Conservation (phyloP, 2,329 filamentous ascomycete genomes). For the Botryotinia convoluta region DNA sequence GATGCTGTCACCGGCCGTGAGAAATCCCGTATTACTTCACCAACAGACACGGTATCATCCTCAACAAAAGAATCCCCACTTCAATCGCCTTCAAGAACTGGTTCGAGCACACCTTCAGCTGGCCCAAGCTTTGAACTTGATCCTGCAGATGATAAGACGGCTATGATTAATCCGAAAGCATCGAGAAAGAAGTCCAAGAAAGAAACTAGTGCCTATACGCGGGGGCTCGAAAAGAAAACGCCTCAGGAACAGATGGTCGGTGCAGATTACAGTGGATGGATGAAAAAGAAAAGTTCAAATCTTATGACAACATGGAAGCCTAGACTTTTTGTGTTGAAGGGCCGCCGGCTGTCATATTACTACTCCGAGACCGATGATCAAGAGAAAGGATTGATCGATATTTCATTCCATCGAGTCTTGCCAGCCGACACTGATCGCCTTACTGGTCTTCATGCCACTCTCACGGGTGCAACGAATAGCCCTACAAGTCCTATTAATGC, state of each 20-base stretch:
- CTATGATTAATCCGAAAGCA: slow-evolving; percentile 46
- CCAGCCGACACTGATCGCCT: slow-evolving; percentile 89
- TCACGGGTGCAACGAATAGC: slow-evolving; percentile 76
- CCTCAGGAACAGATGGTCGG: slow-evolving; percentile 80
- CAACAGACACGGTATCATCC: slow-evolving; percentile 45
- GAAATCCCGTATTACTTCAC: slow-evolving; percentile 50
- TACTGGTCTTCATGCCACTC: slow-evolving; percentile 84
- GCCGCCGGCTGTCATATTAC: slow-evolving; percentile 89
- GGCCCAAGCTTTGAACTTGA: slow-evolving; percentile 76
- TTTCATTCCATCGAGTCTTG: slow-evolving; percentile 94
- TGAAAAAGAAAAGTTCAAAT: slow-evolving; percentile 98
- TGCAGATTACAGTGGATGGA: slow-evolving; percentile 96
- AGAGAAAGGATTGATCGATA: slow-evolving; percentile 95
- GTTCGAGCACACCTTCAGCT: slow-evolving; percentile 67
- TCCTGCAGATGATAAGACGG: slow-evolving; percentile 63
- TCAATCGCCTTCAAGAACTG: slow-evolving; percentile 70
- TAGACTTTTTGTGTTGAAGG: slow-evolving; percentile 90
- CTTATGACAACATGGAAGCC: slow-evolving; percentile 98
- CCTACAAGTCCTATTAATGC: slow-evolving; percentile 54
- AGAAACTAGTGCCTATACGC: slow-evolving; percentile 88
- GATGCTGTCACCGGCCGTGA: slow-evolving; percentile 63
- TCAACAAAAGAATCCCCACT: slow-evolving; percentile 52
- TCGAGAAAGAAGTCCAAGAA: slow-evolving; percentile 79
- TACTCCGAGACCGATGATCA: slow-evolving; percentile 90
- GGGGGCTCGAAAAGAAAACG: slow-evolving; percentile 76